Conservation (phyloP, 2,329 filamentous ascomycete species). For the Penicillium corylophilum region DNA sequence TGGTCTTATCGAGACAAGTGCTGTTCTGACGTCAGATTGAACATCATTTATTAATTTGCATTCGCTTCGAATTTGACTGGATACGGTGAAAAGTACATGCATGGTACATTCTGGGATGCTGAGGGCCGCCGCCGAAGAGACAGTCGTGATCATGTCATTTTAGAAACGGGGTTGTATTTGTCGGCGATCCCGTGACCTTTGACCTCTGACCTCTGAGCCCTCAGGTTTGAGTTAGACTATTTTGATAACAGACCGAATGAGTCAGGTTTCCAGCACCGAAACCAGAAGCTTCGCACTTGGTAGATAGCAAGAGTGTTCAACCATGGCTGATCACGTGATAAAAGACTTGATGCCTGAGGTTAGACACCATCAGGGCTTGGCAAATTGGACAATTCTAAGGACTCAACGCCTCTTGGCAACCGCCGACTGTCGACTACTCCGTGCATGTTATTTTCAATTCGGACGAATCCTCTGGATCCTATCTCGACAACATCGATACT, state of each 20-base stretch:
- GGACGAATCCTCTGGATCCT: background rate
- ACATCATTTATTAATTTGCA: background rate
- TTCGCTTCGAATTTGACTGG: background rate
- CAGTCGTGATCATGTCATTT: background rate
- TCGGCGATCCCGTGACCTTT: background rate
- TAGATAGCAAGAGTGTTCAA: too few species aligned
- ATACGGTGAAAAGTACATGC: background rate
- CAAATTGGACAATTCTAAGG: background rate
- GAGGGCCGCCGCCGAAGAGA: background rate
- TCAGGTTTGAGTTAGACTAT: too few species aligned
- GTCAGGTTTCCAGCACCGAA: background rate
- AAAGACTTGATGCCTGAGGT: background rate
- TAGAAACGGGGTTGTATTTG: background rate
- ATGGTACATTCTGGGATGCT: background rate
- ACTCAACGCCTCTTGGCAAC: background rate
- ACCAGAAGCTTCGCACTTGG: too few species aligned
- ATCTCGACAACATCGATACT: background rate
- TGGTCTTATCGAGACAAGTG: background rate
- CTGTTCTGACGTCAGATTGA: constrained; percentile 11
- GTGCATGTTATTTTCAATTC: too few species aligned
- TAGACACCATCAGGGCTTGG: background rate
- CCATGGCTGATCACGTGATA: background rate
- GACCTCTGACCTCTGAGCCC: background rate
- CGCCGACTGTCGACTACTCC: background rate
- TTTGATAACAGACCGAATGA: background rate